Base-by-base conservation (phyloP, 2,329 filamentous ascomycete genomes). In the Beauveria sp. region DNA sequence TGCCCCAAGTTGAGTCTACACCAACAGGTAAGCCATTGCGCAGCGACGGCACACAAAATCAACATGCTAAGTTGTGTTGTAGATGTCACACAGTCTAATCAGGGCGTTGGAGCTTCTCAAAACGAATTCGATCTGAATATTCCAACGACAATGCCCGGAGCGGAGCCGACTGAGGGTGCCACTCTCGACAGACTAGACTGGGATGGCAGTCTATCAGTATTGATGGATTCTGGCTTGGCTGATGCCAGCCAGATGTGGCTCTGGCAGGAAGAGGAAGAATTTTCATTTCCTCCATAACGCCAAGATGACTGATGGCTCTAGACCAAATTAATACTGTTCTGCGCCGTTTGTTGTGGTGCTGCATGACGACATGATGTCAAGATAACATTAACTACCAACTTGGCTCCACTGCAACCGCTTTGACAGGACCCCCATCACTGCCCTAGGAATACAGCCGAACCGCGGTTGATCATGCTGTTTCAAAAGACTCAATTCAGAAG, bases 181-280 rank as follows among this genome's bases (percentile, higher is more conserved):
- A 26, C 46, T 1, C 20, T 53, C n/a, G 46, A 46, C 18, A 47
- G 54, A 12, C 43, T 63, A 5, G 24, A 63, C 10, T 63, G 57
- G 57, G 51, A 56, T 56, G 57, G 34, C 24, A 57, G 52, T 34
- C 51, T 60, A 12, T 60, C 57, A 3, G 56, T 56, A 9, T 38
- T 63, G n/a, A 54, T 55, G 49, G 56, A 62, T 10, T 54, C 30
- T 42, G 61, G 50, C 8, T 26, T 62, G 16, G 50, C 47, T 26
- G 61, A 62, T 18, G 61, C 61, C 9, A 60, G 61, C 16, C 61
- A 62, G 22, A 38, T 63, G 38, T 63, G 56, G 57, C 34, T 63
- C 5, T 63, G 61, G 61, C 45, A 60, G n/a, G 20, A 61, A 9
- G 45, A 50, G 30, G 57, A 60, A 22, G 49, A 34, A 24, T 40